Evolutionary conservation across 345 rosid genomes (phyloP), one percentile per base, ranked within the genome.

Genomic region (Sisymbrium irio): DNA sequence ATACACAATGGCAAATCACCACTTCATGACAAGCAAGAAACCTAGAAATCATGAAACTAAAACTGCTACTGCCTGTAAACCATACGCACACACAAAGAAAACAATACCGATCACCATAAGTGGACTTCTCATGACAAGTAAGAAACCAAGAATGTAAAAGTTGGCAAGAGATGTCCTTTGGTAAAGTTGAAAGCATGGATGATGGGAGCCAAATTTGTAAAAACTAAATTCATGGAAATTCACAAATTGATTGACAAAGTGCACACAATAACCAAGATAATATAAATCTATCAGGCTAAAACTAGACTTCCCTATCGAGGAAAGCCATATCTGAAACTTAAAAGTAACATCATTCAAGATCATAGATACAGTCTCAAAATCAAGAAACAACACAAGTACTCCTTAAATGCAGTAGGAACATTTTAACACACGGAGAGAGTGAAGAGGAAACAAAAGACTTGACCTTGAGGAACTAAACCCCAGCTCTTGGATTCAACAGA

Each of bases 391-490:
- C 3, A 62, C 22, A 25, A 44, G 14, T 14, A 46, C 46, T 20
- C 39, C 14, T 46, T 69, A 22, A 22, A 20, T 33, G 44, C 9
- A 32, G 51, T 22, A 22, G 25, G 25, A 22, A 22, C n/a, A n/a
- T 22, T 22, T 22, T 22, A 22, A 22, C 3, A 22, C n/a, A n/a
- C n/a, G n/a, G 25, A 22, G 25, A 22, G 25, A n/a, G n/a, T n/a
- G n/a, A n/a, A n/a, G n/a, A n/a, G n/a, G n/a, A n/a, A n/a, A n/a
- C n/a, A n/a, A n/a, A n/a, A n/a, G n/a, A n/a, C n/a, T n/a, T n/a
- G 41, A 88, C 97, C 94, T 87, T 86, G 92, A 83, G 90, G 91
- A 71, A 89, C 97, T 54, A 91, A 68, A 68, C 84, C 81, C 95
- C 89, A 89, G 72, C 74, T 74, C 61, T 60, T 83, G 51, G 89